phyloP scores from a whole-genome alignment of 805 yeast species.

The Spathaspora arborariae region DNA sequence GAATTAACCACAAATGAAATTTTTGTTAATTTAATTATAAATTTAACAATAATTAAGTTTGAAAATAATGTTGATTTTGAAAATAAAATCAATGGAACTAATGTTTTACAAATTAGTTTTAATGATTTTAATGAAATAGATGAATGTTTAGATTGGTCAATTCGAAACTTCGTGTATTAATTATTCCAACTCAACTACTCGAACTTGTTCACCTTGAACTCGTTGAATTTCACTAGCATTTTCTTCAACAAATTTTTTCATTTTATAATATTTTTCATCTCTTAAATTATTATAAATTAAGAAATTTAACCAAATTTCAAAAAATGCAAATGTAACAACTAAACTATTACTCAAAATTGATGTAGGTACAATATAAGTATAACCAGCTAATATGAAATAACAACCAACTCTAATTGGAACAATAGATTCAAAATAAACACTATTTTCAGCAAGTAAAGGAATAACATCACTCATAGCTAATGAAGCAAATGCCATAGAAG shows the following conservation, averaged over 20 bases:
- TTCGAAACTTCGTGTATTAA: constrained; percentile 27
- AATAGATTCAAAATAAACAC: constrained; percentile 52
- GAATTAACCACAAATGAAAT: constrained; percentile 37
- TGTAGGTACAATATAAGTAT: constrained; percentile 44
- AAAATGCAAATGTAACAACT: constrained; percentile 54
- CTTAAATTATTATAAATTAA: constrained; percentile 57
- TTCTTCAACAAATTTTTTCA: constrained; percentile 39
- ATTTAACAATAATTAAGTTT: constrained; percentile 32
- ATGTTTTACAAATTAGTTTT: constrained; percentile 44
- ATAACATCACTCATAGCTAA: constrained; percentile 52
- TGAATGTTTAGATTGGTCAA: constrained; percentile 56
- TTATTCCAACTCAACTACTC: constrained; percentile 22
- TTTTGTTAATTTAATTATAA: constrained; percentile 36
- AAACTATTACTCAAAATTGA: constrained; percentile 56
- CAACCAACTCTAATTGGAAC: constrained; percentile 54
- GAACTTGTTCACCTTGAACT: constrained; percentile 26
- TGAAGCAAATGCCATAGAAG: constrained; percentile 43
- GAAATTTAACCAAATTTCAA: constrained; percentile 70
- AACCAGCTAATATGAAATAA: constrained; percentile 48
- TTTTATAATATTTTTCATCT: constrained; percentile 56
- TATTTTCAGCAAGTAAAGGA: constrained; percentile 51
- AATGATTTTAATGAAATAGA: constrained; percentile 50
- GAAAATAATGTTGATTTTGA: constrained; percentile 19
- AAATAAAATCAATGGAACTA: constrained; percentile 28
- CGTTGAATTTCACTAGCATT: constrained; percentile 32